Base-by-base conservation (phyloP, 441 rosid species). In the Pelargonium hybrid region DNA sequence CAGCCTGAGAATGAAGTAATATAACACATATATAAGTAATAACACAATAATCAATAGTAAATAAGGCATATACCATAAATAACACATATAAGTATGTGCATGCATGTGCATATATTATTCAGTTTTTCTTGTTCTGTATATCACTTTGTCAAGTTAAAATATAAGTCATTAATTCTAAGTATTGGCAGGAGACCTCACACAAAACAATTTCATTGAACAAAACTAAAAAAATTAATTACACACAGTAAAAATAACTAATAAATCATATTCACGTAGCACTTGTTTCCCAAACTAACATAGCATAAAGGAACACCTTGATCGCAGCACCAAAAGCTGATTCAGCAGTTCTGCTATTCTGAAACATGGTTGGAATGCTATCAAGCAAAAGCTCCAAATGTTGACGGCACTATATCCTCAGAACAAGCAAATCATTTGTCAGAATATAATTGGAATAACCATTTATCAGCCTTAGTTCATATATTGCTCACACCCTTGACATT, bases 291-390 rank as follows among this genome's bases (percentile, higher is more conserved):
- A n/a, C n/a, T n/a, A n/a, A n/a, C n/a, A n/a, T n/a, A n/a, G n/a
- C n/a, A 23, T 0, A 0, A 23, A 23, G 2, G 2, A 23, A 23
- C 83, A 90, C 99, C 98, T 88, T 88, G 72, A 90, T 84, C 73
- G 97, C 98, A 69, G 98, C 97, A 80, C 96, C 93, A 82, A 95
- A 95, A 74, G 98, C 91, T 68, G 99, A 95, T 82, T 92, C 99
- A 52, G 95, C 90, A 67, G 84, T 89, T 86, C 76, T 87, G 82
- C 82, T 89, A 78, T 81, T 86, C 81, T 86, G 87, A 82, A 95
- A 95, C 97, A 90, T 90, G 26, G 86, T 79, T 37, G 99, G 99
- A 79, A 92, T 95, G 78, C 87, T 92, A 76, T 95, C 99, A 78
- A 95, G 87, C 82, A 95, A 81, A 65, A 86, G 86, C 87, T 91